Conservation (phyloP, 2,329 filamentous ascomycete species). For the Cercospora berteroae region DNA sequence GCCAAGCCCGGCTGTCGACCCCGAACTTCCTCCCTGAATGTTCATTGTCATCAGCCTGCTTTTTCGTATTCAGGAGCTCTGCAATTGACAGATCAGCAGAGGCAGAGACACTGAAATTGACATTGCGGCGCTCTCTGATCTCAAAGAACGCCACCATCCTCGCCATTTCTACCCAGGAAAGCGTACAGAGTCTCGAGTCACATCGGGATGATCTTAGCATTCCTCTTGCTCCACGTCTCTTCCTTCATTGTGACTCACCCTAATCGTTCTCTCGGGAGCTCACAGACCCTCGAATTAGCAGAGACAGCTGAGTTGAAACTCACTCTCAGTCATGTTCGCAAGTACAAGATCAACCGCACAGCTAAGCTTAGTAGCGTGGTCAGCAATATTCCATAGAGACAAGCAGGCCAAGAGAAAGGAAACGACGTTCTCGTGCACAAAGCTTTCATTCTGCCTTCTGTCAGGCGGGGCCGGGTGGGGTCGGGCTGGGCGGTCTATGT, state of each 20-base stretch:
- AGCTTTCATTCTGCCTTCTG: not conserved
- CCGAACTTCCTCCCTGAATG: too few relatives aligned
- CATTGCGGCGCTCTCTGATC: not conserved
- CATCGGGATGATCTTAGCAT: not conserved
- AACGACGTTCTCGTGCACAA: not conserved
- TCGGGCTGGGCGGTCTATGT: not conserved
- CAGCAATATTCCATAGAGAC: not conserved
- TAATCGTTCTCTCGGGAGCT: not conserved
- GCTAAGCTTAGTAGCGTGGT: not conserved
- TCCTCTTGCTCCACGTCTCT: not conserved
- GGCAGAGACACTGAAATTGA: not conserved
- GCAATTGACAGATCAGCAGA: not conserved
- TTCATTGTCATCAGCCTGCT: too few relatives aligned
- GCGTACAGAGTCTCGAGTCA: not conserved
- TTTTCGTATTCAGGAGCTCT: not conserved
- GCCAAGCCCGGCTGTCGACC: too few relatives aligned
- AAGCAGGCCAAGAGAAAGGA: too few relatives aligned
- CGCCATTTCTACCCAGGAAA: not conserved
- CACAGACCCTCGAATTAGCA: not conserved
- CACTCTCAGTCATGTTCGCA: not conserved
- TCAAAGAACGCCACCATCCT: not conserved
- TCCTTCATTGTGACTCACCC: not conserved
- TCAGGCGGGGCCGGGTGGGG: not conserved
- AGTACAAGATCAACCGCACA: not conserved
- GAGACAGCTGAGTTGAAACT: not conserved